Conservation (phyloP, 2,329 filamentous ascomycete genomes). For the Arthroderma uncinatum region DNA sequence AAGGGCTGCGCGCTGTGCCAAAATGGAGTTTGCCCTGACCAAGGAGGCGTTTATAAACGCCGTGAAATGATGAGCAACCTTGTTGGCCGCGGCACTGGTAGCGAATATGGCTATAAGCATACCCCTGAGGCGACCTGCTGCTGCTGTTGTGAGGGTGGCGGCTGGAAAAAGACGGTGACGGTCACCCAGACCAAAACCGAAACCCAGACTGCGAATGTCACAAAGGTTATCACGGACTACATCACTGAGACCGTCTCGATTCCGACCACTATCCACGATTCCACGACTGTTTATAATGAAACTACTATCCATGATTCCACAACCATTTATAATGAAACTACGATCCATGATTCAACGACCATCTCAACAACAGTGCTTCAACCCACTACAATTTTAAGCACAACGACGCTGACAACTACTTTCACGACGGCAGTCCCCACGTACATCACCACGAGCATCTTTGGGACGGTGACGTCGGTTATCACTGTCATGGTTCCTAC, state of each 20-base stretch:
- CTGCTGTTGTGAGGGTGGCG: not conserved
- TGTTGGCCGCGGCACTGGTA: not conserved
- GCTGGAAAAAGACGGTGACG: slow-evolving; percentile 4
- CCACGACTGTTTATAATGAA: not conserved
- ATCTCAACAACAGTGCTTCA: slow-evolving; percentile 5
- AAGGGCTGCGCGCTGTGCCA: not conserved
- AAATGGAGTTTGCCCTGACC: not conserved
- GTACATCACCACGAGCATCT: slow-evolving; percentile 16
- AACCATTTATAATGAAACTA: not conserved
- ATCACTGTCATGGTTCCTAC: slow-evolving; percentile 24
- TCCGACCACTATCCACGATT: slow-evolving; percentile 2
- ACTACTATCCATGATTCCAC: not conserved
- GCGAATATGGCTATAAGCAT: not conserved
- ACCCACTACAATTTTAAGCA: slow-evolving; percentile 5
- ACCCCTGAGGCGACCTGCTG: not conserved
- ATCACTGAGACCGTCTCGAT: not conserved
- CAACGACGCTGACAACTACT: slow-evolving; percentile 7
- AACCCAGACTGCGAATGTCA: not conserved
- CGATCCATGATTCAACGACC: slow-evolving; percentile 2
- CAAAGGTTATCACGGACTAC: slow-evolving; percentile 3
- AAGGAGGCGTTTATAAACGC: not conserved
- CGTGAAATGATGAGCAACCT: not conserved
- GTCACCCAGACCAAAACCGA: slow-evolving; percentile 12
- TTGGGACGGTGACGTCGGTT: slow-evolving; percentile 17
- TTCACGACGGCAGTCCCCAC: slow-evolving; percentile 9